Evolutionary conservation across 1,284 basidiomycete species (phyloP), one percentile per base, ranked within the genome.

Genomic region (Singerocomus inundabilis): DNA sequence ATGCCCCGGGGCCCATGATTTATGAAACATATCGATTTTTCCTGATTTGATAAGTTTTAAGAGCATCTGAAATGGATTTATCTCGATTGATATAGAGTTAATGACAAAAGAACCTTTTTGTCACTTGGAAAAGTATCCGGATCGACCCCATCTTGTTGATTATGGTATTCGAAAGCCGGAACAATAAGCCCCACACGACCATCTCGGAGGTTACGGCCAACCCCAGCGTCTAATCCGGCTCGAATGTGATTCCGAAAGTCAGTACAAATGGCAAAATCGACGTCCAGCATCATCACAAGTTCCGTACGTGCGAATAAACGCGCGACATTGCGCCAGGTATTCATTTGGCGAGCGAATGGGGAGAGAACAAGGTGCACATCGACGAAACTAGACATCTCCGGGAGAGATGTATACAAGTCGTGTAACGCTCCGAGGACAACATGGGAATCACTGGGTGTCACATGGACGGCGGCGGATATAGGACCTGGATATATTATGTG

Each of bases 361-460:
- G 92, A 91, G 58, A 94, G 77, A 30, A 94, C 83, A 29, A 96
- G 81, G 62, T 96, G 93, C 10, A 95, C 81, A 61, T 95, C 93
- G 36, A 93, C 91, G 53, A 81, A 85, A 26, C 66, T 71, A 37
- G 77, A 69, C 76, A 92, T 86, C 42, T 71, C 72, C 1, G 79
- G 77, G 4, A 81, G 81, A 6, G 82, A 81, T 6, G 73, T 72
- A 69, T 91, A 88, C 38, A 91, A 70, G 6, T 71, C 69, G 58
- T 85, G 80, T 33, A 92, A 74, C 6, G 80, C 76, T 42, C 77
- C 73, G 24, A 92, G 73, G 18, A 62, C 44, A 7, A 41, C 39
- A 33, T 45, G 50, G 5, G 44, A 33, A 21, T 68, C 49, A 5
- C 45, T 50, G 56, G 79, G 75, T 41, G 70, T 72, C 43, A 91